Conservation (phyloP, 2,329 filamentous ascomycete genomes). For the Penicillium paneum region DNA sequence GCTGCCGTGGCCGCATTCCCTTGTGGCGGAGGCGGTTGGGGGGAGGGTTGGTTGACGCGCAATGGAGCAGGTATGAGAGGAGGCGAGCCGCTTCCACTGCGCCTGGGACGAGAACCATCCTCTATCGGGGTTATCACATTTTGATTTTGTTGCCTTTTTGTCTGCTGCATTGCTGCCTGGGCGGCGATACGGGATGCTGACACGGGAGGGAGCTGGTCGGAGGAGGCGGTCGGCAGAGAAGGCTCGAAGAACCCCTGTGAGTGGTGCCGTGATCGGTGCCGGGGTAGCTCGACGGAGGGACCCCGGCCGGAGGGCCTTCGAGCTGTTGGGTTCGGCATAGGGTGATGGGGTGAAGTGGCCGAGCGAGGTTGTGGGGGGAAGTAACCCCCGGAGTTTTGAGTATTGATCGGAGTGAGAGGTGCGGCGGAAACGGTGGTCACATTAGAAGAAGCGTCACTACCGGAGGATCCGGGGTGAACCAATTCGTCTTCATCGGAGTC, state of each 20-base stretch:
- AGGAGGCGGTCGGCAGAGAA: slow-evolving; percentile 55
- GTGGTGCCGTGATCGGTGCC: slow-evolving; percentile 50
- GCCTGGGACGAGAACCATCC: slow-evolving; percentile 24
- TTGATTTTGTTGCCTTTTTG: slow-evolving; percentile 57
- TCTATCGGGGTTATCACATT: slow-evolving; percentile 46
- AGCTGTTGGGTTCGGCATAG: slow-evolving; percentile 38
- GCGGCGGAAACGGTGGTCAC: slow-evolving; percentile 44
- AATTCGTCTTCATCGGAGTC: slow-evolving; percentile 34
- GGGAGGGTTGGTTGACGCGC: slow-evolving; percentile 22
- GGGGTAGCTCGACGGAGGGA: slow-evolving; percentile 36
- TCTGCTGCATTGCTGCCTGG: slow-evolving; percentile 62
- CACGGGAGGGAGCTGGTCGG: slow-evolving; percentile 47
- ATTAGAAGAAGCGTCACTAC: slow-evolving; percentile 49
- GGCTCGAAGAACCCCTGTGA: slow-evolving; percentile 69
- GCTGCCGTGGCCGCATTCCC: slow-evolving; percentile 58
- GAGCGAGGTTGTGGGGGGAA: slow-evolving; percentile 27
- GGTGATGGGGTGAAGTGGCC: slow-evolving; percentile 33
- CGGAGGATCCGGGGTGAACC: slow-evolving; percentile 42
- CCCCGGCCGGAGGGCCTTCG: slow-evolving; percentile 40
- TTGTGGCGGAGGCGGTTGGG: slow-evolving; percentile 8
- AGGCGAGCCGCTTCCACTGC: slow-evolving; percentile 37
- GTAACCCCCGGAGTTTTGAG: slow-evolving; percentile 23
- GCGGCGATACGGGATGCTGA: slow-evolving; percentile 63
- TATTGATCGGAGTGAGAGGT: slow-evolving; percentile 38
- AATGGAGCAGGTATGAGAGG: slow-evolving; percentile 30